Evolutionary conservation across 148 eudicot genomes (phyloP), one percentile per base, ranked within the genome.

Genomic region (Drosera capensis): DNA sequence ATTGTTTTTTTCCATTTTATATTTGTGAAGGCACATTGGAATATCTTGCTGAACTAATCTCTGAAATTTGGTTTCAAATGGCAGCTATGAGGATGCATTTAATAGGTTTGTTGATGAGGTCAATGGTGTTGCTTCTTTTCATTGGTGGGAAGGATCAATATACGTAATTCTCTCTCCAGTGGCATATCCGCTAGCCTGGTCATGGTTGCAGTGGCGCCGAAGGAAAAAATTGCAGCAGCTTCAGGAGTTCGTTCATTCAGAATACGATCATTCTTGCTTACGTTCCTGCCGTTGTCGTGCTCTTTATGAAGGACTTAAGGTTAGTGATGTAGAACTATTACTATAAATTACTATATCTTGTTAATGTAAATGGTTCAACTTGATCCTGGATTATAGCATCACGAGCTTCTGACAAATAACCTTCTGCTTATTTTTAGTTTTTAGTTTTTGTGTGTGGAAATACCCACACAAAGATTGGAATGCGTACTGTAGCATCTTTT

Each of bases 131-230:
- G 99, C 99, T 49, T 66, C 85, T 56, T 90, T 80, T 66, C 85
- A 90, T 58, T 84, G 95, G 99, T 90, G 99, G 99, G 99, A 90
- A 80, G 99, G 99, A 59, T 90, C 99, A 15, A 59, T 84, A 14
- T 71, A 84, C 48, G 60, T 75, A 60, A 78, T 90, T 50, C 72
- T 90, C 17, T 78, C 71, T 51, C 45, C 74, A 45, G 40, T 84
- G 54, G 79, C 74, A 29, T 90, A 78, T 72, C 99, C 99, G 41
- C 74, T 90, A 45, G 87, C 95, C 49, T 80, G 95, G 94, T 75
- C 99, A 53, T 90, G 99, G 99, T 54, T 80, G 73, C 99, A 90
- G 59, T 84, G 85, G 93, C 67, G 99, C 26, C 71, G 82, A 45
- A 80, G 77, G 71, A 72, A 55, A 57, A 90, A 84, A 65, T 65